A percentile compares a stretch with the other conserved stretches of the same genome.
These are phyloP conservation scores for Trametes maxima DNA, from an alignment of 768 basidiomycete species.

Conservation along the genomic window DNA sequence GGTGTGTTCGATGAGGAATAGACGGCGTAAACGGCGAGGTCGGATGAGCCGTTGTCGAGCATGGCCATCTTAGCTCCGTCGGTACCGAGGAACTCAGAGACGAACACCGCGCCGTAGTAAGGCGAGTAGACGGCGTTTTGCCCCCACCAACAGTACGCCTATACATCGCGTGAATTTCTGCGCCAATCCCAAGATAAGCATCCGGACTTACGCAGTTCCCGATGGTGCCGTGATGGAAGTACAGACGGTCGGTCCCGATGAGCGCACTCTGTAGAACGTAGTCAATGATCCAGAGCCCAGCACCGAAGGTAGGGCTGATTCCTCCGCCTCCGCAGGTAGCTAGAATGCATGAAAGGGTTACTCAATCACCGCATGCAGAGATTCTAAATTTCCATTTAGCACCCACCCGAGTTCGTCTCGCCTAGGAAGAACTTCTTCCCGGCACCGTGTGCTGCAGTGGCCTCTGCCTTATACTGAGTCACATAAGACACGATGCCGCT, in stretches of 20 bases:
- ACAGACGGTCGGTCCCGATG: constrained; percentile 39
- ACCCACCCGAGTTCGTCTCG: constrained; percentile 44
- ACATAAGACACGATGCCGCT: constrained; percentile 42
- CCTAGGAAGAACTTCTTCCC: constrained; percentile 42
- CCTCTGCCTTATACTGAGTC: constrained; percentile 36
- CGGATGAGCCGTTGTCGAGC: constrained; percentile 39
- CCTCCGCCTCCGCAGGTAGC: constrained; percentile 46
- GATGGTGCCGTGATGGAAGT: constrained; percentile 47
- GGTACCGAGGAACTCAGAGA: constrained; percentile 40
- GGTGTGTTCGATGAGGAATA: constrained; percentile 30
- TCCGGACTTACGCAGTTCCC: constrained; percentile 38
- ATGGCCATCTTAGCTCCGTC: constrained; percentile 36
- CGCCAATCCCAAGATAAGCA: background rate
- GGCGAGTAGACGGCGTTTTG: constrained; percentile 37
- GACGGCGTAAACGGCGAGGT: constrained; percentile 37
- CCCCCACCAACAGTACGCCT: constrained; percentile 47
- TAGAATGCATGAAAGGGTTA: constrained; percentile 4
- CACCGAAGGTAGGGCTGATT: constrained; percentile 44
- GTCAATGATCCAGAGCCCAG: constrained; percentile 44
- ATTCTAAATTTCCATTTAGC: background rate
- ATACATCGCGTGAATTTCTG: background rate
- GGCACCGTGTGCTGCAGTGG: constrained; percentile 34
- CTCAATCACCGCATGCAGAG: no score
- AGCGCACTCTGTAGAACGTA: constrained; percentile 42
- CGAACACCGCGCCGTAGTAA: constrained; percentile 42